Conservation (phyloP, 805 yeast genomes). For the Cyberlindnera euphorbiiphila region DNA sequence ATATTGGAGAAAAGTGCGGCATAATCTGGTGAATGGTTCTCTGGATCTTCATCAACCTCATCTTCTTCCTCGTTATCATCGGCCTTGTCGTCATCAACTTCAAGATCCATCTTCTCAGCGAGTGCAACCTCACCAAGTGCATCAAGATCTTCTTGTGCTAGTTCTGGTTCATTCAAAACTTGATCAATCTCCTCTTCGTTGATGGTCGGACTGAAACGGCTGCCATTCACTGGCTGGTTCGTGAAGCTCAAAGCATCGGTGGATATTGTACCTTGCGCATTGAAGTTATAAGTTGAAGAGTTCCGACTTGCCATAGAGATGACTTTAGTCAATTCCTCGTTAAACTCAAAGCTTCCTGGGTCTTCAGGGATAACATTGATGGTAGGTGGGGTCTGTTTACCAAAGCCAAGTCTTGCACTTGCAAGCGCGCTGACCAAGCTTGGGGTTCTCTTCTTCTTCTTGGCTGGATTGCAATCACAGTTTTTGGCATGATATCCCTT, state of each 20-base stretch:
- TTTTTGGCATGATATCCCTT: slow-evolving; percentile 17
- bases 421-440: slow-evolving; percentile 24
- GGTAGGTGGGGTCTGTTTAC: slow-evolving; percentile 1
- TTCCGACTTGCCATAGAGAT: slow-evolving; percentile 25
- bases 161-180: neutral
- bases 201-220: too few relatives aligned
- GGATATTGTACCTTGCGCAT: slow-evolving; percentile 1
- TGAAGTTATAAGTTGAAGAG: slow-evolving; percentile 25
- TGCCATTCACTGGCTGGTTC: neutral
- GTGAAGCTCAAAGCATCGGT: slow-evolving; percentile 1
- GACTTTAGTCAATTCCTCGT: slow-evolving; percentile 24
- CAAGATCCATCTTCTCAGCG: neutral
- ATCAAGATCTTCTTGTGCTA: neutral
- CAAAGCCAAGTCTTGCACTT: slow-evolving; percentile 24
- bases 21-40: slow-evolving; percentile 28
- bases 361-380: slow-evolving; percentile 5
- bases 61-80: slow-evolving; percentile 3
- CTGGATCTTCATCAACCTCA: slow-evolving; percentile 3
- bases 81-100: neutral
- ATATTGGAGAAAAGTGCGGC: slow-evolving; percentile 30
- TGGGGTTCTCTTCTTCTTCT: slow-evolving; percentile 21
- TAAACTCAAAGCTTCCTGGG: slow-evolving; percentile 16
- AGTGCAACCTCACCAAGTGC: too few relatives aligned
- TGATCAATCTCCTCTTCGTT: slow-evolving; percentile 2
- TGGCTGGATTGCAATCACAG: slow-evolving; percentile 15